phyloP scores from a whole-genome alignment of 805 yeast species.

The Suhomyces sp. region DNA sequence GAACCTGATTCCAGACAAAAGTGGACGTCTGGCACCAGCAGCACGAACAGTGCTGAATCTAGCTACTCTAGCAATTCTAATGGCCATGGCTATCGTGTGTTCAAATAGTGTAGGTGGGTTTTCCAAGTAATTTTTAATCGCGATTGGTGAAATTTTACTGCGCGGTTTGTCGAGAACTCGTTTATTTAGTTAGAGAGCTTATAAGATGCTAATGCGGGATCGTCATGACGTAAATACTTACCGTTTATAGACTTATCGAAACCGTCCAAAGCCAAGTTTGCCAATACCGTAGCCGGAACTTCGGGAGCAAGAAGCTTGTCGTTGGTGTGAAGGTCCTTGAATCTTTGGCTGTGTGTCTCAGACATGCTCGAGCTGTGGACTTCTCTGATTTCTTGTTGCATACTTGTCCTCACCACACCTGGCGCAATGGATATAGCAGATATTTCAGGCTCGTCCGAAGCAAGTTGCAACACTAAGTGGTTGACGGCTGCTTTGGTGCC shows the following conservation, averaged over 20 bases:
- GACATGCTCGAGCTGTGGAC: constrained; percentile 60
- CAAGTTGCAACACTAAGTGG: constrained; percentile 64
- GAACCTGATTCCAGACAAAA: constrained; percentile 5
- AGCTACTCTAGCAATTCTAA: neutral
- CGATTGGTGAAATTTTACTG: neutral
- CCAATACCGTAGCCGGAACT: constrained; percentile 70
- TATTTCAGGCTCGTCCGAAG: constrained; percentile 62
- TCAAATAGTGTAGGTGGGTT: neutral
- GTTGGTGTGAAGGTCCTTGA: constrained; percentile 57
- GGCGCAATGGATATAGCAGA: constrained; percentile 78
- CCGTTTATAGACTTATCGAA: constrained; percentile 62
- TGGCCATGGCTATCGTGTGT: neutral
- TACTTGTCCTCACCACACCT: constrained; percentile 88
- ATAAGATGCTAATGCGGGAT: constrained; percentile 21
- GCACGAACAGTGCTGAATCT: neutral
- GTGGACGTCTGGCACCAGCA: neutral
- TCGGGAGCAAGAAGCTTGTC: constrained; percentile 62
- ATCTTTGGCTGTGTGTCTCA: constrained; percentile 54
- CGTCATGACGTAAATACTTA: constrained; percentile 60
- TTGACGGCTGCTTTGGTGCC: constrained; percentile 89
- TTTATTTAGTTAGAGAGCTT: neutral
- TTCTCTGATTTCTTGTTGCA: constrained; percentile 82
- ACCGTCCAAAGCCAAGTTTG: constrained; percentile 61
- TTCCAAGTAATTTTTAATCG: neutral
- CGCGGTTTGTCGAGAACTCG: neutral